Conservation (phyloP, 768 basidiomycete genomes). For the Phaeolepiota aurea region DNA sequence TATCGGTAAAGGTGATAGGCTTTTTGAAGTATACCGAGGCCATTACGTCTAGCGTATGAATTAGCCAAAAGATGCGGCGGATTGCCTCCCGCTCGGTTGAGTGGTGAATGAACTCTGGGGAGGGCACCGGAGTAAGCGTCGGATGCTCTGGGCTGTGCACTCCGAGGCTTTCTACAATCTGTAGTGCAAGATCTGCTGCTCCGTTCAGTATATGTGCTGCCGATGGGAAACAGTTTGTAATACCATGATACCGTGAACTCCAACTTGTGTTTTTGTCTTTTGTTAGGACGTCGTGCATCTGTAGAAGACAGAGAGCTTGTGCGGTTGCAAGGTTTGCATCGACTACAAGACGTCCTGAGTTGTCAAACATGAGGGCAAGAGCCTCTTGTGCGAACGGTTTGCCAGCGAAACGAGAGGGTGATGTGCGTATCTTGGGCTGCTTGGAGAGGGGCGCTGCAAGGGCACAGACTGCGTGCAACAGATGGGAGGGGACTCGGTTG, state of each 20-base stretch:
- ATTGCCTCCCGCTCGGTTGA: constrained; percentile 70
- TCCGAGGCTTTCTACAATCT: constrained; percentile 59
- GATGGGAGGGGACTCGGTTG: constrained; percentile 59
- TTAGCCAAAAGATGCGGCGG: constrained; percentile 78
- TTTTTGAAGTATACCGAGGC: constrained; percentile 37
- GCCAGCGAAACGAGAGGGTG: constrained; percentile 46
- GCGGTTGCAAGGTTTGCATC: constrained; percentile 63
- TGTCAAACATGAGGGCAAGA: constrained; percentile 62
- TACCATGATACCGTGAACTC: constrained; percentile 45
- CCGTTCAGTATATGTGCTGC: constrained; percentile 12
- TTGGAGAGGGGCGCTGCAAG: constrained; percentile 72
- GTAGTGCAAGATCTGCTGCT: constrained; percentile 49
- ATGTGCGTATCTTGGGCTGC: constrained; percentile 51
- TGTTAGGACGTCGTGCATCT: constrained; percentile 53
- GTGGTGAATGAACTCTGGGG: constrained; percentile 49
- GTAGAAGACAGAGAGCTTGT: constrained; percentile 68
- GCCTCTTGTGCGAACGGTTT: constrained; percentile 55
- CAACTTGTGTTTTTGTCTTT: constrained; percentile 28
- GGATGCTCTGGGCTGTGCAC: constrained; percentile 58
- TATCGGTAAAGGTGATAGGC: constrained; percentile 29
- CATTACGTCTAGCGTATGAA: constrained; percentile 52
- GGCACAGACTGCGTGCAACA: constrained; percentile 70
- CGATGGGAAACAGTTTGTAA: constrained; percentile 11
- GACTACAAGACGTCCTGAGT: constrained; percentile 50
- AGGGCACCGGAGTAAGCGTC: constrained; percentile 48